These are phyloP conservation scores for Pythium rhizo-oryzae DNA, from an alignment of 352 stramenopile genomes.

Conservation along the genomic window DNA sequence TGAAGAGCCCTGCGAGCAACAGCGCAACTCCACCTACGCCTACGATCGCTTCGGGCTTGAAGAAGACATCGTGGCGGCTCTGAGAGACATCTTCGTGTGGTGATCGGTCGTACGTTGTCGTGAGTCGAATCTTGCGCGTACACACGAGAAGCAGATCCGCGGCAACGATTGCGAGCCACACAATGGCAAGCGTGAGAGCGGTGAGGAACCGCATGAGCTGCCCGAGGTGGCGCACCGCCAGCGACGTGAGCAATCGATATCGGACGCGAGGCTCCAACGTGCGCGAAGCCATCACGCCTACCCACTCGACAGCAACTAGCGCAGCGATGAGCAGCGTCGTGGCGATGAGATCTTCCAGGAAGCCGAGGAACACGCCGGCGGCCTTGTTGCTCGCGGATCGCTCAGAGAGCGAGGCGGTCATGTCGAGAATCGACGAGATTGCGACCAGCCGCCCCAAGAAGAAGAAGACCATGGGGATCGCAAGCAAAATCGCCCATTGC, in stretches of 20 bases:
- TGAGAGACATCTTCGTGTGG: constrained; percentile 37
- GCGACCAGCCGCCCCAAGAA: background rate
- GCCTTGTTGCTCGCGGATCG: background rate
- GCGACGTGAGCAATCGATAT: background rate
- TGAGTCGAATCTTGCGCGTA: constrained; percentile 50
- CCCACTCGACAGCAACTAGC: constrained; percentile 12
- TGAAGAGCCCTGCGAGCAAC: constrained; percentile 26
- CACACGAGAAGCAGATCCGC: constrained; percentile 51
- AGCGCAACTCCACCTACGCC: constrained; percentile 28
- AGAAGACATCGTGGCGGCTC: constrained; percentile 33
- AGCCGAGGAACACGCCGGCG: background rate
- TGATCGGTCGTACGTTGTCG: constrained; percentile 39
- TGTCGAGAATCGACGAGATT: constrained; percentile 6
- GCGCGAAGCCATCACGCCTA: background rate
- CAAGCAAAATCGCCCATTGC: constrained; percentile 4
- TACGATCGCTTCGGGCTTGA: constrained; percentile 27
- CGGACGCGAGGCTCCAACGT: background rate
- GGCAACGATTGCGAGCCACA: constrained; percentile 30
- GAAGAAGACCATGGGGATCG: constrained; percentile 3
- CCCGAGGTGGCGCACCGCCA: background rate
- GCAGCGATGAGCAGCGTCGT: background rate
- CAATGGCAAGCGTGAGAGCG: constrained; percentile 32
- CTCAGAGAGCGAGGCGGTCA: background rate
- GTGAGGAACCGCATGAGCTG: constrained; percentile 2
- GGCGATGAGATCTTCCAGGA: constrained; percentile 5